A percentile compares a stretch with the other conserved stretches of the same genome.
Evolutionary conservation across 306 rosid genomes (phyloP).

Genomic region (Trichosanthes cucumerina): DNA sequence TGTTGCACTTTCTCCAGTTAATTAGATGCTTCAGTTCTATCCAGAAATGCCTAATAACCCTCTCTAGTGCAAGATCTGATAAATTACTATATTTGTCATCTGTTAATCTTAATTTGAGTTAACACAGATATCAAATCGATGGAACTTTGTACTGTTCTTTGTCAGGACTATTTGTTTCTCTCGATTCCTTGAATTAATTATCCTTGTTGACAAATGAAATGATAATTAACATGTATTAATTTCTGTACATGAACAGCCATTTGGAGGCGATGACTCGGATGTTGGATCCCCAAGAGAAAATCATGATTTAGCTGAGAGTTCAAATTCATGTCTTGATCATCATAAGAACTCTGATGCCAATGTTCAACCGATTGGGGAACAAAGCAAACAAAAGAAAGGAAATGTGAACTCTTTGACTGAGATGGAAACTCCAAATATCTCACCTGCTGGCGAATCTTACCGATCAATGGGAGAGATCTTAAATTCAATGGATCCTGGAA

Average conservation of each 20-base stretch:
- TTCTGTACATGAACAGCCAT: constrained; percentile 40
- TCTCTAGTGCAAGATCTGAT: background rate
- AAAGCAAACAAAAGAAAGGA: constrained; percentile 42
- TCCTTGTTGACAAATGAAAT: background rate
- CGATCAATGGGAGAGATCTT: constrained; percentile 89
- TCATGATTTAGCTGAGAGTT: constrained; percentile 42
- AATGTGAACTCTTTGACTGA: constrained; percentile 38
- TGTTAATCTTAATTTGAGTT: background rate
- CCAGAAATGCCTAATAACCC: background rate
- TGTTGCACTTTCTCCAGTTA: background rate
- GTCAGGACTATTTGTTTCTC: background rate
- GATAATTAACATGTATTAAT: background rate
- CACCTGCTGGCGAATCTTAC: constrained; percentile 57
- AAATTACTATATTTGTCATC: background rate
- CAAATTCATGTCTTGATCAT: constrained; percentile 32
- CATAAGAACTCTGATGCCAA: constrained; percentile 30
- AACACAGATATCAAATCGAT: background rate
- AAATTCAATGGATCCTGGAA: constrained; percentile 67
- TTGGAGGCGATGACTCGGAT: constrained; percentile 72
- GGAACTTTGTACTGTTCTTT: background rate
- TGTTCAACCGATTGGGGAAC: constrained; percentile 42
- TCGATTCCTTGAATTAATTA: background rate
- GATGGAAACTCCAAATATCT: constrained; percentile 39
- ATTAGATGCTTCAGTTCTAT: background rate
- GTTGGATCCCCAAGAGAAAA: constrained; percentile 70